These are phyloP conservation scores for Pythium dissotocum DNA, from an alignment of 352 stramenopile species.

Conservation along the genomic window DNA sequence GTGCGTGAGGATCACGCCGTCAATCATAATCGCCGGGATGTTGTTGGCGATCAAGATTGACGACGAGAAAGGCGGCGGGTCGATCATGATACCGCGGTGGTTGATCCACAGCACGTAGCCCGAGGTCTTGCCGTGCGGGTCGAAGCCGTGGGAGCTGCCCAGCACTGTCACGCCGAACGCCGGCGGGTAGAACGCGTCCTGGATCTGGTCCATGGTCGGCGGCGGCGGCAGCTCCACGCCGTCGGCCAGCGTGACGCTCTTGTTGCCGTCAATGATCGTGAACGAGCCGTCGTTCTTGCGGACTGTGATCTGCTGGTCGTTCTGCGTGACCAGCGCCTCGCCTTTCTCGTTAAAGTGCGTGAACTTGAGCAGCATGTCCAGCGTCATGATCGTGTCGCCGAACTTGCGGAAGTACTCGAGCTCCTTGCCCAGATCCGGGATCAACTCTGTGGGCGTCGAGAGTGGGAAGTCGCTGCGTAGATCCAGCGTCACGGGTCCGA, in stretches of 20 bases:
- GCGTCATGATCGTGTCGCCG: slow-evolving; percentile 84
- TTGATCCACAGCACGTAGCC: slow-evolving; percentile 98
- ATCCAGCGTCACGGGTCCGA: slow-evolving; percentile 75
- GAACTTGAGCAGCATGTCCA: slow-evolving; percentile 90
- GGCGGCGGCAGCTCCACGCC: slow-evolving; percentile 54
- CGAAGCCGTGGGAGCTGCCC: slow-evolving; percentile 95
- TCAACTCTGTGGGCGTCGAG: slow-evolving; percentile 47
- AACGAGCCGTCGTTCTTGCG: slow-evolving; percentile 66
- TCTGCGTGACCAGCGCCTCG: slow-evolving; percentile 55
- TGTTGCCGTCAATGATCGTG: slow-evolving; percentile 60
- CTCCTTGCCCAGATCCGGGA: slow-evolving; percentile 81
- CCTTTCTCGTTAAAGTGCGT: slow-evolving; percentile 78
- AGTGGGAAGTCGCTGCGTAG: slow-evolving; percentile 75
- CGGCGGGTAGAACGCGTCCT: slow-evolving; percentile 90
- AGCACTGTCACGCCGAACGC: slow-evolving; percentile 96
- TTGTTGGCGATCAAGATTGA: slow-evolving; percentile 86
- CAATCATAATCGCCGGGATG: slow-evolving; percentile 92
- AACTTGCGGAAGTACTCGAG: slow-evolving; percentile 91
- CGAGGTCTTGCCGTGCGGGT: slow-evolving; percentile 92
- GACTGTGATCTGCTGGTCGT: slow-evolving; percentile 68
- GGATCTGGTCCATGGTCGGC: slow-evolving; percentile 36
- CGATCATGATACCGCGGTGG: slow-evolving; percentile 96
- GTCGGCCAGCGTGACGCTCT: slow-evolving; percentile 60
- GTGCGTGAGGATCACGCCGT: slow-evolving; percentile 96
- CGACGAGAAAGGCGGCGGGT: slow-evolving; percentile 92